A percentile compares a stretch with the other conserved stretches of the same genome.
Conservation (phyloP, 2,329 filamentous ascomycete species). For the Sporothrix luriei region DNA sequence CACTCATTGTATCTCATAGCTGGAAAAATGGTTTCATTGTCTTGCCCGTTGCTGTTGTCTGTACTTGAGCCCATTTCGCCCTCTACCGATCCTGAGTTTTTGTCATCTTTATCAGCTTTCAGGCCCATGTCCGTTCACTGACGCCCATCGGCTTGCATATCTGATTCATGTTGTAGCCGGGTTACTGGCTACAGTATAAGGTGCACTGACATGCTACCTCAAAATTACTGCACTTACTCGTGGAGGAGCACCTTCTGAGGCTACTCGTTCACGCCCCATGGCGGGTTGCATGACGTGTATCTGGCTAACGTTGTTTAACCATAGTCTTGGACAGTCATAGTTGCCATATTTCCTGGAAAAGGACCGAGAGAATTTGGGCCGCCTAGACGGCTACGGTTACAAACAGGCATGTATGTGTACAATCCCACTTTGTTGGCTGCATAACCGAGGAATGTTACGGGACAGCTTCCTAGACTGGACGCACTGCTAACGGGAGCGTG, state of each 20-base stretch:
- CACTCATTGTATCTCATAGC: neutral
- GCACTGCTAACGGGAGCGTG: slow-evolving; percentile 4
- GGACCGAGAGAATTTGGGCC: neutral
- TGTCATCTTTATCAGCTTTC: too few relatives aligned
- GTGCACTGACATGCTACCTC: neutral
- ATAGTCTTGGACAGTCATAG: neutral
- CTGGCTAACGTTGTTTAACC: neutral
- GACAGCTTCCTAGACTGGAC: neutral
- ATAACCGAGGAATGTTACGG: neutral
- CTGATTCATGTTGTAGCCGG: neutral
- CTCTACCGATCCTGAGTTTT: neutral
- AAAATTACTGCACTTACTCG: neutral
- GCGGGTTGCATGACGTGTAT: too few relatives aligned
- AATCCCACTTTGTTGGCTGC: slow-evolving; percentile 2
- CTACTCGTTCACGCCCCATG: too few relatives aligned
- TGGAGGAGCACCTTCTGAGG: too few relatives aligned
- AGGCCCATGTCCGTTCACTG: neutral
- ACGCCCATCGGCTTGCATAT: neutral
- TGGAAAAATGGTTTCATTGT: neutral
- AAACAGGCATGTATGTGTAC: neutral
- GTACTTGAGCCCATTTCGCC: neutral
- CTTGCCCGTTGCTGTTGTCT: neutral
- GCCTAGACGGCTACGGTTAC: neutral
- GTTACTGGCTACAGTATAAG: neutral
- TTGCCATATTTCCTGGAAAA: neutral